A percentile compares a stretch with the other conserved stretches of the same genome.
Conservation (phyloP, 1,284 basidiomycete species). For the Apiotrichum gracile region DNA sequence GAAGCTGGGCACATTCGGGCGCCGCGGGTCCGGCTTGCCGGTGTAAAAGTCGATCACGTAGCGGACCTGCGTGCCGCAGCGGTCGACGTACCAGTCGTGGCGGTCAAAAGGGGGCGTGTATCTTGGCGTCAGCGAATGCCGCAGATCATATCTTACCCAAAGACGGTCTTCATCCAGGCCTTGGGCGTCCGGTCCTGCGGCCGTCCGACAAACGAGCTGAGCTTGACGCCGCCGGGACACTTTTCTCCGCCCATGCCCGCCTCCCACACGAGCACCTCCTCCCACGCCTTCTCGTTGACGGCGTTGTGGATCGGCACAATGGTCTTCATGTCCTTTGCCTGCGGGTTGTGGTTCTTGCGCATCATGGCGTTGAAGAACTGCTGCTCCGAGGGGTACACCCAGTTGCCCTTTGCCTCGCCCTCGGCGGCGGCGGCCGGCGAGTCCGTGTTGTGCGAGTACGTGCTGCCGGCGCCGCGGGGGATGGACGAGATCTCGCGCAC, state of each 20-base stretch:
- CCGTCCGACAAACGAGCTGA: conserved; percentile 48
- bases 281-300: conserved; percentile 96
- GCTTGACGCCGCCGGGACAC: conserved; percentile 61
- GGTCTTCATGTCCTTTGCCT: conserved; percentile 80
- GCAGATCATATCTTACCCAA: conserved; percentile 62
- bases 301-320: conserved; percentile 99
- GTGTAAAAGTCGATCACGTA: conserved; percentile 99
- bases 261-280: conserved; percentile 87
- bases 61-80: conserved; percentile 77
- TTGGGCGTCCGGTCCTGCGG: conserved; percentile 60
- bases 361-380: conserved; percentile 96
- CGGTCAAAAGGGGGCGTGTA: conserved; percentile 93
- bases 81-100: conserved; percentile 94
- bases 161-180: conserved; percentile 71
- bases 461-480: conserved; percentile 53
- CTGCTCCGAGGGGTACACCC: conserved; percentile 97
- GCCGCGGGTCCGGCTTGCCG: conserved; percentile 55
- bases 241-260: conserved; percentile 64
- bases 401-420: conserved; percentile 54
- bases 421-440: conserved; percentile 42
- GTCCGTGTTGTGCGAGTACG: conserved; percentile 17
- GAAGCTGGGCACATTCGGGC: conserved; percentile 55
- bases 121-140: conserved; percentile 47
- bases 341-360: conserved; percentile 77
- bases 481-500: conserved; percentile 83